Base-by-base conservation (phyloP, 306 rosid species). In the Glycyrrhiza uralensis region DNA sequence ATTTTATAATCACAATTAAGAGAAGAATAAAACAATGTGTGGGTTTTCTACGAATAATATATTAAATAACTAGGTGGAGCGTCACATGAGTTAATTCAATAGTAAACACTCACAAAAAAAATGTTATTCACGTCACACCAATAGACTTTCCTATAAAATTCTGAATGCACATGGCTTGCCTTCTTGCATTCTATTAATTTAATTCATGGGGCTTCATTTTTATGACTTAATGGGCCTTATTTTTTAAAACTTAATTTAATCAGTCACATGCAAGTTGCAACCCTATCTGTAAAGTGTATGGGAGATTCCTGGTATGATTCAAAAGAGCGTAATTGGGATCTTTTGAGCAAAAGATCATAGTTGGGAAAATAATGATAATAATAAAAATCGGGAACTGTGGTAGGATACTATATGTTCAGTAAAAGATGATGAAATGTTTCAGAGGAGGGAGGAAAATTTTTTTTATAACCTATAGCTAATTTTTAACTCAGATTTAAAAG, bases 141-240 rank as follows among this genome's bases (percentile, higher is more conserved):
- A 38, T 14, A 47, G 49, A 32, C 6, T 28, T 6, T 46, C 7
- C 7, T 35, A 23, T 22, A 20, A 17, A 39, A 52, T 22, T 70
- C 29, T 54, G 38, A 30, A 39, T 3, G 66, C 66, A 39, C 76
- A 54, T 54, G 66, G 18, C 39, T 24, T 52, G 75, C 65, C 33
- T 49, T 6, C 17, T 47, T 10, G 19, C 12, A 67, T 67, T 49
- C 17, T 14, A 28, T 32, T 15, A 10, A 46, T 46, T 2, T 15
- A 23, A 66, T 46, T 52, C 1, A 9, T 23, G 7, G 14, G 32
- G 3, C 4, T 52, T 10, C 10, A 2, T n/a, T 55, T 24, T 26
- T 13, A n/a, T 56, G 1, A 2, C 24, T 47, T 18, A 47, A 47
- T 18, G 39, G 39, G 39, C 39, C 5, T 33, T 7, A 38, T n/a